phyloP scores from a whole-genome alignment of 257 asterid species.

The Ophiorrhiza pumila region DNA sequence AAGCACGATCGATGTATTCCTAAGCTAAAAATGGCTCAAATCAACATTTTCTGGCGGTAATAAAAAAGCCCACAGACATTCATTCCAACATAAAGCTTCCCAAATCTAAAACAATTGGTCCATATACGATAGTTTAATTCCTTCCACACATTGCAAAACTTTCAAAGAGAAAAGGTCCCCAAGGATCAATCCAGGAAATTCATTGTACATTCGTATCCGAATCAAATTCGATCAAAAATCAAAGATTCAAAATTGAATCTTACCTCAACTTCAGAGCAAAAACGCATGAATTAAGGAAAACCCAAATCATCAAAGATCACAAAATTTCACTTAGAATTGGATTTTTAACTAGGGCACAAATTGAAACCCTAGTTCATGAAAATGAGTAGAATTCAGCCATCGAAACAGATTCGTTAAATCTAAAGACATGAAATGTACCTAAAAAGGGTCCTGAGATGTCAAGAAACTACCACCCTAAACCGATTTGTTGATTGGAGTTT shows the following conservation, averaged over 20 bases:
- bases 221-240: neutral
- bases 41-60: constrained; percentile 3
- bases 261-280: neutral
- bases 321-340: neutral
- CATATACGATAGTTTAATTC: neutral
- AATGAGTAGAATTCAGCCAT: no score
- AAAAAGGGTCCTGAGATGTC: neutral
- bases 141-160: neutral
- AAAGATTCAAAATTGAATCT: neutral
- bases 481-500: neutral
- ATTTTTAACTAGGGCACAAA: constrained; percentile 11
- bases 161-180: neutral
- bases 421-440: constrained; percentile 1
- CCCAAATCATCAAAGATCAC: neutral
- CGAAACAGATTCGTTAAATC: neutral
- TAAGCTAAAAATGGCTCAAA: neutral
- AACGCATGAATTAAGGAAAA: neutral
- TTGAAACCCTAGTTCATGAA: constrained; percentile 23
- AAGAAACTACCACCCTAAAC: neutral
- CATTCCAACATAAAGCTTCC: neutral
- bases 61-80: neutral
- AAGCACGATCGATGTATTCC: neutral
- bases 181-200: constrained; percentile 1
- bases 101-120: neutral
- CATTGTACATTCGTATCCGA: neutral